Evolutionary conservation across 441 rosid genomes (phyloP).

Genomic region (Bocquillonia castaneifolia): DNA sequence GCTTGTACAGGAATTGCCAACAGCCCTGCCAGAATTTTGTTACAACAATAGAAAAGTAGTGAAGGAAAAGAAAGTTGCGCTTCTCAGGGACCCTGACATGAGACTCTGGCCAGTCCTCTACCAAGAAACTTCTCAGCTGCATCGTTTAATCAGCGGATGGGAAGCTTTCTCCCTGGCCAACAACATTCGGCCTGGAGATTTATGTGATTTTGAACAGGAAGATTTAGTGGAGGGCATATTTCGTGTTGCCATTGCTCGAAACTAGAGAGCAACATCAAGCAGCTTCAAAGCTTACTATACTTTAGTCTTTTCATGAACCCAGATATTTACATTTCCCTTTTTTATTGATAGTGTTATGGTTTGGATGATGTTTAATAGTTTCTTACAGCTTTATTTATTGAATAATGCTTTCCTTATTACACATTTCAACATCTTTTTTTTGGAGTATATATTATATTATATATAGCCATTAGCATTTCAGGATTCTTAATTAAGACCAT

Average conservation of each 20-base stretch:
- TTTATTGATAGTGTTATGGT: no score
- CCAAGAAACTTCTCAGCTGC: slow-evolving; percentile 17
- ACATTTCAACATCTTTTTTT: background rate
- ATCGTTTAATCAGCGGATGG: slow-evolving; percentile 31
- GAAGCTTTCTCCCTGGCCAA: slow-evolving; percentile 32
- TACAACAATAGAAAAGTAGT: background rate
- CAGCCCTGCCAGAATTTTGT: slow-evolving; percentile 1
- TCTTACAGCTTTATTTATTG: background rate
- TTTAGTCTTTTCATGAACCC: background rate
- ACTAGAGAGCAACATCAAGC: no score
- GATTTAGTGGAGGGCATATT: background rate
- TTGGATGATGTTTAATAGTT: background rate
- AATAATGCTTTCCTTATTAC: background rate
- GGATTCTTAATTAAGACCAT: no score
- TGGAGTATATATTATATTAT: no score
- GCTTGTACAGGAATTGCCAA: slow-evolving; percentile 6
- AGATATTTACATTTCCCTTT: no score
- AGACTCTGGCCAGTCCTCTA: slow-evolving; percentile 32
- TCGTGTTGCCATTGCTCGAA: slow-evolving; percentile 15
- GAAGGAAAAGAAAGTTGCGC: slow-evolving; percentile 20
- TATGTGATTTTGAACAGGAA: slow-evolving; percentile 23
- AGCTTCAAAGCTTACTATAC: no score
- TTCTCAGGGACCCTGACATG: slow-evolving; percentile 30
- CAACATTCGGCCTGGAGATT: slow-evolving; percentile 31
- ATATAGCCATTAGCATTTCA: background rate